These are phyloP conservation scores for Mycena belliarum DNA, from an alignment of 768 basidiomycete genomes.

Conservation along the genomic window DNA sequence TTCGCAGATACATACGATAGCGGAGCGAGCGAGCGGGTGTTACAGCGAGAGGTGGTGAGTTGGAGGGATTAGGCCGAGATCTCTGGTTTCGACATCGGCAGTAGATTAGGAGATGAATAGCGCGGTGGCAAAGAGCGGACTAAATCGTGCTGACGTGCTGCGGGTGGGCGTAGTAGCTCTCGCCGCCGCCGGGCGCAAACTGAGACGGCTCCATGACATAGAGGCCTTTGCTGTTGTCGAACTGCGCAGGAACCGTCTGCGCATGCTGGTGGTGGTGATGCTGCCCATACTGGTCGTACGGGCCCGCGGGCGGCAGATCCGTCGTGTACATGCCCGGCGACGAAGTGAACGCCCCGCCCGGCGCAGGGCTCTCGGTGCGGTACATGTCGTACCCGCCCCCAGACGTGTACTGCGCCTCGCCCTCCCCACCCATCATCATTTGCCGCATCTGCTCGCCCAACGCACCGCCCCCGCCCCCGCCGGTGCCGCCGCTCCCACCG, in stretches of 20 bases:
- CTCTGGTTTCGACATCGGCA: not conserved
- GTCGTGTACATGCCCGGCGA: conserved; percentile 21
- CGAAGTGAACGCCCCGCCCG: conserved; percentile 29
- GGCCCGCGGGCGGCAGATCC: conserved; percentile 10
- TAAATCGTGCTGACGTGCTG: conserved; percentile 26
- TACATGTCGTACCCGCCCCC: conserved; percentile 28
- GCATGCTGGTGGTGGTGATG: conserved; percentile 20
- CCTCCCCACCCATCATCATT: conserved; percentile 37
- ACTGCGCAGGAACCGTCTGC: conserved; percentile 19
- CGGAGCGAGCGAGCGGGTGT: not conserved
- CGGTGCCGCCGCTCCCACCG: conserved; percentile 23
- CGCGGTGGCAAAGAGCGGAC: not conserved
- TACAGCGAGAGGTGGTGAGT: conserved; percentile 8
- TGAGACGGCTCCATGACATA: conserved; percentile 15
- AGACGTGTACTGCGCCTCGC: conserved; percentile 14
- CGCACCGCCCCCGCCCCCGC: conserved; percentile 25
- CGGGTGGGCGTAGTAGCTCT: conserved; percentile 18
- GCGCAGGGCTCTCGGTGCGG: conserved; percentile 43
- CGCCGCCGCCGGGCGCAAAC: not conserved
- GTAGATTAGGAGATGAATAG: conserved; percentile 3
- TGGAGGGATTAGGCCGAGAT: conserved; percentile 9
- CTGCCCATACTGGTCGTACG: conserved; percentile 6
- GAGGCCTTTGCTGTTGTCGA: conserved; percentile 18
- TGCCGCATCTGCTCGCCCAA: conserved; percentile 48
- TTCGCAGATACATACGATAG: conserved; percentile 15